Evolutionary conservation across 1,284 basidiomycete genomes (phyloP).

Genomic region (Sanghuangporus sanghuang): DNA sequence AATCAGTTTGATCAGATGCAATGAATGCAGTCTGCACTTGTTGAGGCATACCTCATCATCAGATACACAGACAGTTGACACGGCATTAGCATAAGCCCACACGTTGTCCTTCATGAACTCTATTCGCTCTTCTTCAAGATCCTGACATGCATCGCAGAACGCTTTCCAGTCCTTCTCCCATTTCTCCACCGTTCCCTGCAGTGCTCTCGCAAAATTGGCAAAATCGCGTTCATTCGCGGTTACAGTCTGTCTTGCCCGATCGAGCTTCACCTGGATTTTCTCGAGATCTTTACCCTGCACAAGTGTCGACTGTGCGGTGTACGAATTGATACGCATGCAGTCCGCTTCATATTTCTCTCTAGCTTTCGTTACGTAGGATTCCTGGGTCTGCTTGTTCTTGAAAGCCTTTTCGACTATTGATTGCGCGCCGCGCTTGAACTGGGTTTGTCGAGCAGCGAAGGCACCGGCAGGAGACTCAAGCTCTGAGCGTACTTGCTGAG

Average conservation of each 20-base stretch:
- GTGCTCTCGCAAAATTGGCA: conserved; percentile 76
- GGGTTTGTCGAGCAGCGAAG: conserved; percentile 62
- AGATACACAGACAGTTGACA: conserved; percentile 92
- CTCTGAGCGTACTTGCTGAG: conserved; percentile 72
- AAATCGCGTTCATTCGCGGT: conserved; percentile 90
- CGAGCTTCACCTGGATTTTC: conserved; percentile 83
- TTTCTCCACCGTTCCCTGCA: conserved; percentile 77
- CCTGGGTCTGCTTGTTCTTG: conserved; percentile 82
- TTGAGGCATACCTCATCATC: conserved; percentile 82
- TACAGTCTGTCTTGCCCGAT: conserved; percentile 87
- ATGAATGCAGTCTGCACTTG: background rate
- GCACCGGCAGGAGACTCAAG: conserved; percentile 67
- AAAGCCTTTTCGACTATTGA: conserved; percentile 79
- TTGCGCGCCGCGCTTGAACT: conserved; percentile 76
- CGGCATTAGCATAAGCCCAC: conserved; percentile 95
- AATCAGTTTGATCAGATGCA: background rate
- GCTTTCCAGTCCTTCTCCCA: conserved; percentile 96
- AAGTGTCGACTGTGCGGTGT: conserved; percentile 89
- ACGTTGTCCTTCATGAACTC: conserved; percentile 94
- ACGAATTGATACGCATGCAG: conserved; percentile 92
- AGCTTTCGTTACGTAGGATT: conserved; percentile 80
- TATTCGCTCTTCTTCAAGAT: conserved; percentile 91
- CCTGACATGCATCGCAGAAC: conserved; percentile 93
- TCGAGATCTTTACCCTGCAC: conserved; percentile 95
- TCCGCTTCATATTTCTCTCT: conserved; percentile 94